These are phyloP conservation scores for Glycyrrhiza uralensis DNA, from an alignment of 306 rosid genomes.

Conservation along the genomic window DNA sequence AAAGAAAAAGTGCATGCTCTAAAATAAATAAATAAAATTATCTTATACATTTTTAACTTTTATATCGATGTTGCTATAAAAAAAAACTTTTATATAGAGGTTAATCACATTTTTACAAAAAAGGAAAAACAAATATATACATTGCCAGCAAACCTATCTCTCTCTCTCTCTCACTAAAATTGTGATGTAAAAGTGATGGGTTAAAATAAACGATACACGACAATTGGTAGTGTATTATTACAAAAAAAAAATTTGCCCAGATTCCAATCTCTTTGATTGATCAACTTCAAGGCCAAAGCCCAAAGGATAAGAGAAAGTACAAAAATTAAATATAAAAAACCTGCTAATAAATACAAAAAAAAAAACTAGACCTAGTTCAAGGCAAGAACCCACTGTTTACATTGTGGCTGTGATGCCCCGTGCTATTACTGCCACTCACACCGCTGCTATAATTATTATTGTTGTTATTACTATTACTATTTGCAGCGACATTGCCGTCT, in stretches of 20 bases:
- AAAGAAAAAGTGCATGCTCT: neutral
- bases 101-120: neutral
- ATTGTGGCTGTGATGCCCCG: neutral
- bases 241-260: neutral
- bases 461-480: neutral
- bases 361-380: neutral
- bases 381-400: slow-evolving; percentile 41
- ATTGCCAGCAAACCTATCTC: neutral
- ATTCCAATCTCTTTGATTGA: slow-evolving; percentile 16
- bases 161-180: no score
- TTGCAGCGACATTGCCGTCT: slow-evolving; percentile 27
- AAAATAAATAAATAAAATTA: no score
- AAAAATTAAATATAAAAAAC: neutral
- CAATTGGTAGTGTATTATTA: neutral
- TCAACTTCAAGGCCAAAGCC: slow-evolving; percentile 13
- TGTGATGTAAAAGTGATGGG: neutral
- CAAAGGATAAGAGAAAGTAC: neutral
- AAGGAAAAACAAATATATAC: neutral
- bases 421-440: neutral
- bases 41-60: neutral
- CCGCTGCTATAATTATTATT: neutral
- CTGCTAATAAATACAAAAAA: slow-evolving; percentile 18
- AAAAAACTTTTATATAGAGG: neutral
- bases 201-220: neutral
- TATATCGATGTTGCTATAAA: no score